Evolutionary conservation across 495 filamentous ascomycete genomes (phyloP), one percentile per base, ranked within the genome.

Genomic region (Acidiella bohemica): DNA sequence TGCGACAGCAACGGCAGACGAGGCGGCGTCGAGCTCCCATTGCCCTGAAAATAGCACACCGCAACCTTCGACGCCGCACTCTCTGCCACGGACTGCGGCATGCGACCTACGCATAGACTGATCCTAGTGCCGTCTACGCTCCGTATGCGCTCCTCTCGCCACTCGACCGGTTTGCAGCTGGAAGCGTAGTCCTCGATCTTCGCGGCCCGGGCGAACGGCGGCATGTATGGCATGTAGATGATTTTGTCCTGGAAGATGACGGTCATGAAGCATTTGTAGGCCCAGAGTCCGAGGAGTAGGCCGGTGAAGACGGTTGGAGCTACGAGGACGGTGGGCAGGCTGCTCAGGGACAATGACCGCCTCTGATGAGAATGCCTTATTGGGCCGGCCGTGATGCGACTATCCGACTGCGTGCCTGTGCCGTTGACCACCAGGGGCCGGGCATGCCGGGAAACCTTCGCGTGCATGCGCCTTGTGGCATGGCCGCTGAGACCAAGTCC

Each of bases 191-290:
- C 71, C 2, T 57, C 51, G 19, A 87, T 77, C 31, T 53, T 73
- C 54, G 80, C 72, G 22, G 63, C 45, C 6, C 72, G 61, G 0
- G 67, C 59, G 43, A 70, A 66, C 1, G 80, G 78, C 9, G 80
- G 80, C 6, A 84, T 47, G 23, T 73, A 75, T 0, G 82, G 77
- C 60, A 85, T 82, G 59, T 87, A 87, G 33, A 88, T 75, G 42
- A 90, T 83, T 44, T 83, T 82, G 53, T 87, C 82, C 57, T 86
- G 83, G 53, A 88, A 78, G 4, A 78, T 47, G 14, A 88, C 66
- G 60, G 87, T 73, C 79, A 85, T 82, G 39, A 78, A 54, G 47
- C 80, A 86, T 61, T 90, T 87, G 70, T 78, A 86, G 0, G 68
- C 67, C 77, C 80, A 87, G 9, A 86, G 65, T 4, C 67, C 62